Evolutionary conservation across 1,284 basidiomycete species (phyloP).

Genomic region (Xerocomus tenax): DNA sequence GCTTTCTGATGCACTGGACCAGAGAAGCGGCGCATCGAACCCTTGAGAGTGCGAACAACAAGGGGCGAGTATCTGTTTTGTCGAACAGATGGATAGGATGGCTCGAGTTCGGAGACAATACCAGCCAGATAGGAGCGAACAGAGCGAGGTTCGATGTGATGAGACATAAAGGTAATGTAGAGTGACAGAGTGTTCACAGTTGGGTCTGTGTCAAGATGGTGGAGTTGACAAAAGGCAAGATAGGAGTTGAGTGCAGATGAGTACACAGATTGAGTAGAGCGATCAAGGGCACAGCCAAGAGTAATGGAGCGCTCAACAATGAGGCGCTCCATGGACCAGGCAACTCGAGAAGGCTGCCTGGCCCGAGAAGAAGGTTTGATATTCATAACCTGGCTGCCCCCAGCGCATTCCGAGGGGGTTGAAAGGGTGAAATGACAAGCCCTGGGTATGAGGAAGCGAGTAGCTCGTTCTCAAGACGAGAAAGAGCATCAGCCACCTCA

Average conservation of each 20-base stretch:
- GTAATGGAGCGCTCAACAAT: too few species aligned
- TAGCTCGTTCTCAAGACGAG: background rate
- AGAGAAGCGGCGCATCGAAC: constrained; percentile 10
- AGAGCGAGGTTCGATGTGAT: constrained; percentile 10
- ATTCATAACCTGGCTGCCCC: constrained; percentile 15
- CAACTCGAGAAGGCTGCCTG: background rate
- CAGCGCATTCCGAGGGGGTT: constrained; percentile 24
- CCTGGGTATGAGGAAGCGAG: too few species aligned
- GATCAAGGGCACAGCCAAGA: too few species aligned
- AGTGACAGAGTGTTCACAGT: constrained; percentile 24
- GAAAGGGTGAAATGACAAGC: constrained; percentile 4
- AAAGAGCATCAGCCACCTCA: background rate
- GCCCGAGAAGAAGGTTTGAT: background rate
- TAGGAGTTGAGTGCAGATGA: too few species aligned
- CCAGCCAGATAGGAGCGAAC: constrained; percentile 27
- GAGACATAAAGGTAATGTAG: background rate
- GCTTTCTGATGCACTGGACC: constrained; percentile 5
- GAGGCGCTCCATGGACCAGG: too few species aligned
- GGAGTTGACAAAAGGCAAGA: too few species aligned
- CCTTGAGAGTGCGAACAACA: constrained; percentile 20
- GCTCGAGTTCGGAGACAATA: constrained; percentile 23
- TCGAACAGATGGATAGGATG: constrained; percentile 14
- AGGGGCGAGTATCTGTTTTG: constrained; percentile 1
- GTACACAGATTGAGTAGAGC: too few species aligned
- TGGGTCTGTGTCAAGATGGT: constrained; percentile 29